Base-by-base conservation (phyloP, 1,139 yeast species). In the Pneumocystis sp. region DNA sequence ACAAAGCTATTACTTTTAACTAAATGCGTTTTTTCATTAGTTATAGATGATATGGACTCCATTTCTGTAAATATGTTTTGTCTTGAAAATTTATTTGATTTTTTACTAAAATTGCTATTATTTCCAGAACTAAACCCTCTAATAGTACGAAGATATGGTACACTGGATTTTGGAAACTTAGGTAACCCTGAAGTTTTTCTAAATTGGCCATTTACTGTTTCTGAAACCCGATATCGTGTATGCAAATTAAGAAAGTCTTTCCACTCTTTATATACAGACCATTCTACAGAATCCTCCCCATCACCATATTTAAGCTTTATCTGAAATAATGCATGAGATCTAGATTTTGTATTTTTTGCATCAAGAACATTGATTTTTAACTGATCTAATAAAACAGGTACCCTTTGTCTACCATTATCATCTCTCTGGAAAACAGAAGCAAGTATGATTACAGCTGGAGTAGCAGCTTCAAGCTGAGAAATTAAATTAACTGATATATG, bases 361-460 rank as follows among this genome's bases (percentile, higher is more conserved):
- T 82, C 89, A 65, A 82, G 79, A 1, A 91, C 78, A 64, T 80
- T 79, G 61, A 90, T 78, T 17, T 90, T 87, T 60, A 93, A 74
- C 73, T 90, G 82, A n/a, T 89, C 85, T 50, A 90, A 75, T 63
- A 93, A 76, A 61, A 91, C 79, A 0, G 97, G 96, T 0, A 96
- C 95, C 67, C 96, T 81, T 64, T 85, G 82, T 19, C 66, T 62
- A 7, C 89, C 90, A 69, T 82, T 83, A 68, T 89, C 96, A 74
- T 90, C 97, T 65, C 84, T 82, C 63, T 85, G 78, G 67, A 93
- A 83, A 65, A 86, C 82, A 1, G 95, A 83, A 1, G 95, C 91
- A 19, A 90, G 79, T 65, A 90, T 79, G 67, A 88, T 78, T 0
- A 89, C 86, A 3, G 93, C 87, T 0, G 97, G 95, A 4, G 86